phyloP scores from a whole-genome alignment of 2,329 filamentous ascomycete species.

The Lachnellula occidentalis region DNA sequence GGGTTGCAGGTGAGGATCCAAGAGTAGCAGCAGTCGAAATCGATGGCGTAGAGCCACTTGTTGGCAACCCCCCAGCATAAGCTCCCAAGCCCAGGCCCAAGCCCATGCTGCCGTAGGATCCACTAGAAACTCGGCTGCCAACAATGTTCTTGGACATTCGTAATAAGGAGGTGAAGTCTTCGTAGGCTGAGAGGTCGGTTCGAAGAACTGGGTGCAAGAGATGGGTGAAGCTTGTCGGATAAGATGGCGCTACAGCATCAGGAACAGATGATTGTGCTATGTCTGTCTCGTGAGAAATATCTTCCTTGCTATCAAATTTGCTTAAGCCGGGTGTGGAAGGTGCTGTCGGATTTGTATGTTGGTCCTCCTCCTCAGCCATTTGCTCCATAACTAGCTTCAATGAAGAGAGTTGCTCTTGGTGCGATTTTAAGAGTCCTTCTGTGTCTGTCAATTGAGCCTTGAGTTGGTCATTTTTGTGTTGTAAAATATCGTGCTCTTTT shows the following conservation, averaged over 20 bases:
- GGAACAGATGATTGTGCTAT: slow-evolving; percentile 25
- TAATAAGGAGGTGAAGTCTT: slow-evolving; percentile 78
- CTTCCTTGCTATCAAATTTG: slow-evolving; percentile 57
- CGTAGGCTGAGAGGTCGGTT: slow-evolving; percentile 72
- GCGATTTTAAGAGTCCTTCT: slow-evolving; percentile 76
- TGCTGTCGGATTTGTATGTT: slow-evolving; percentile 57
- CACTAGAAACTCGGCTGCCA: slow-evolving; percentile 64
- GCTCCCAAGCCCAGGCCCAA: slow-evolving; percentile 41
- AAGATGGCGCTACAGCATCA: slow-evolving; percentile 46
- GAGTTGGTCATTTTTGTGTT: slow-evolving; percentile 83
- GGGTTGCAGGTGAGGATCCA: slow-evolving; percentile 52
- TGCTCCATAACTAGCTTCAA: slow-evolving; percentile 90
- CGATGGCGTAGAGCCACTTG: slow-evolving; percentile 57
- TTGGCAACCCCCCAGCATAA: slow-evolving; percentile 40
- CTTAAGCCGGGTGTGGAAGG: slow-evolving; percentile 73
- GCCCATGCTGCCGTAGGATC: slow-evolving; percentile 57
- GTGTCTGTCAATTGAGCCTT: slow-evolving; percentile 81
- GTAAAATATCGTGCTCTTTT: slow-evolving; percentile 72
- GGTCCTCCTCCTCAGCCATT: slow-evolving; percentile 70
- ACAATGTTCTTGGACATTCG: slow-evolving; percentile 56
- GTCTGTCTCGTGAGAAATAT: slow-evolving; percentile 36
- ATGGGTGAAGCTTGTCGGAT: slow-evolving; percentile 70
- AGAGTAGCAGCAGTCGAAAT: slow-evolving; percentile 45
- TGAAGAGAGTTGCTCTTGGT: slow-evolving; percentile 88
- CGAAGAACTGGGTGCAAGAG: slow-evolving; percentile 79